A percentile compares a stretch with the other conserved stretches of the same genome.
Evolutionary conservation across 1,284 basidiomycete genomes (phyloP).

Genomic region (Cryptococcus wingfieldii): DNA sequence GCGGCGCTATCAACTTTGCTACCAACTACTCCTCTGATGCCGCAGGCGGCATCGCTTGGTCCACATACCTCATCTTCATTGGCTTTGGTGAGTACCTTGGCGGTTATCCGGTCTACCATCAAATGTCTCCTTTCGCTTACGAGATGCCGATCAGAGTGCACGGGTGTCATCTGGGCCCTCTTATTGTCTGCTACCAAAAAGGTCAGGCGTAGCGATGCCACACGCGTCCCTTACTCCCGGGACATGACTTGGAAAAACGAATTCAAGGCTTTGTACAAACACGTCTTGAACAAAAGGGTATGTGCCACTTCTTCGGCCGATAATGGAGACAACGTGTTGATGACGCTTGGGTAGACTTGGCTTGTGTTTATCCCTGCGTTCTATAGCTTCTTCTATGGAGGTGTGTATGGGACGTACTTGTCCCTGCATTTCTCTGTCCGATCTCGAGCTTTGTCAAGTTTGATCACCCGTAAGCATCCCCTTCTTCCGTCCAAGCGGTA

Average conservation of each 20-base stretch:
- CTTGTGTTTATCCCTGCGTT: slow-evolving; percentile 27
- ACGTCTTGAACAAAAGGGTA: slow-evolving; percentile 14
- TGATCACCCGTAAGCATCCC: slow-evolving; percentile 24
- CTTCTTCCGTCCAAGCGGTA: neutral
- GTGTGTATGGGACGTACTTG: slow-evolving; percentile 29
- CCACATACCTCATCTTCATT: slow-evolving; percentile 32
- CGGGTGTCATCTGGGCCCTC: slow-evolving; percentile 21
- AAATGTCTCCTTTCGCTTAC: neutral
- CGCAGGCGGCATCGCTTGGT: slow-evolving; percentile 21
- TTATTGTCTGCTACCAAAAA: slow-evolving; percentile 22
- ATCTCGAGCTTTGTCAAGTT: slow-evolving; percentile 31
- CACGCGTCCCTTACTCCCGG: slow-evolving; percentile 17
- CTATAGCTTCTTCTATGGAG: slow-evolving; percentile 33
- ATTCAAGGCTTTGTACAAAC: slow-evolving; percentile 18
- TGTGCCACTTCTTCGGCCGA: slow-evolving; percentile 1
- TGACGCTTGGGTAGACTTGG: slow-evolving; percentile 13
- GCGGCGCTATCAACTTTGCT: slow-evolving; percentile 29
- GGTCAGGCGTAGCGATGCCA: slow-evolving; percentile 29
- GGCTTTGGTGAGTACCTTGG: slow-evolving; percentile 19
- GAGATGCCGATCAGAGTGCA: slow-evolving; percentile 12
- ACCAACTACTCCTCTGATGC: slow-evolving; percentile 18
- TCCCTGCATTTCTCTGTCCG: slow-evolving; percentile 31
- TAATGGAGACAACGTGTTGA: too few relatives aligned
- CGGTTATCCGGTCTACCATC: neutral
- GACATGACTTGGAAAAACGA: slow-evolving; percentile 19